Conservation (phyloP, 768 basidiomycete genomes). For the Suillus cothurnatus region DNA sequence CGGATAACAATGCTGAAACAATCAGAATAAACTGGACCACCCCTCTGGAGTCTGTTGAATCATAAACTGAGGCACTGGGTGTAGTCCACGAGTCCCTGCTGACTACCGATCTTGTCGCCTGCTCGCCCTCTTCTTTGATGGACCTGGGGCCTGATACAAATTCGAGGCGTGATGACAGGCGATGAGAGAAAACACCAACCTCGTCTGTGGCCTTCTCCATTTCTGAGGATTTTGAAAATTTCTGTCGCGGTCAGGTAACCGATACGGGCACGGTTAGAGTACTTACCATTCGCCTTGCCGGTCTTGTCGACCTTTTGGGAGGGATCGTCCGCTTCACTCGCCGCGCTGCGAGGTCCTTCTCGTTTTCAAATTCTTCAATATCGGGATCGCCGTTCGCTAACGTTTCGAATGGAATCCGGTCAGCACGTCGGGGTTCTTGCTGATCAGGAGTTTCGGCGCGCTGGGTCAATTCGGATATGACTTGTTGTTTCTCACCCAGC, state of each 20-base stretch:
- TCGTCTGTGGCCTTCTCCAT: slow-evolving; percentile 22
- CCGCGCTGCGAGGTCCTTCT: slow-evolving; percentile 23
- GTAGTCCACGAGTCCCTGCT: neutral
- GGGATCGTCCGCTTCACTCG: slow-evolving; percentile 22
- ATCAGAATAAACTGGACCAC: too few relatives aligned
- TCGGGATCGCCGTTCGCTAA: slow-evolving; percentile 31
- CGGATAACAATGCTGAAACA: neutral
- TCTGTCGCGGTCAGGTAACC: slow-evolving; percentile 16
- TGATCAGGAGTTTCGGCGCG: slow-evolving; percentile 27
- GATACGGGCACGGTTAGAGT: neutral
- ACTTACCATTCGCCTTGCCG: slow-evolving; percentile 31
- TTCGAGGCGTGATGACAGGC: slow-evolving; percentile 7
- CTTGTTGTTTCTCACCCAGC: slow-evolving; percentile 22
- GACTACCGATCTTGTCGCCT: slow-evolving; percentile 23
- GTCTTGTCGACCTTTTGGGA: slow-evolving; percentile 21
- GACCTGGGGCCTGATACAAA: slow-evolving; percentile 10
- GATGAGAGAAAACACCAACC: slow-evolving; percentile 18
- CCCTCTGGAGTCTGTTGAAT: neutral
- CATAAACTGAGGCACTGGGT: neutral
- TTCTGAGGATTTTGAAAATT: slow-evolving; percentile 21
- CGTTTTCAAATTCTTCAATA: slow-evolving; percentile 26
- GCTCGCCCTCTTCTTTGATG: slow-evolving; percentile 23
- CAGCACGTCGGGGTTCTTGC: slow-evolving; percentile 11
- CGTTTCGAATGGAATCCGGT: too few relatives aligned
- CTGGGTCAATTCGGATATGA: slow-evolving; percentile 22